Conservation (phyloP, 1,139 yeast species). For the Saccharomyces hybrid region DNA sequence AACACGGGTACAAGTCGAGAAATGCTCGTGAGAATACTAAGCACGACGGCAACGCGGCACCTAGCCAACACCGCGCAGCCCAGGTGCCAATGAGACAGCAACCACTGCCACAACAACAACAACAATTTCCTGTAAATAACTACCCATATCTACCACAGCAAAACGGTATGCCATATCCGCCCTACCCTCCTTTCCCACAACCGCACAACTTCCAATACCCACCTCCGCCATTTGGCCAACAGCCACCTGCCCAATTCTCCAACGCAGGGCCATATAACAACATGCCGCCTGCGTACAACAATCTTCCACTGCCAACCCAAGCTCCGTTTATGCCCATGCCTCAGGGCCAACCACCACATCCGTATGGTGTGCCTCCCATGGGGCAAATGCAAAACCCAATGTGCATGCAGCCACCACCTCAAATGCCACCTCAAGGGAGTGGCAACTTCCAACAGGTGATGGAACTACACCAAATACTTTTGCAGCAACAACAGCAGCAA, state of each 20-base stretch:
- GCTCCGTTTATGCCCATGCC: slow-evolving; percentile 2
- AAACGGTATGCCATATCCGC: slow-evolving; percentile 1
- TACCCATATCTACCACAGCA: slow-evolving; percentile 5
- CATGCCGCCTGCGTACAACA: background rate
- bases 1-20: slow-evolving; percentile 20
- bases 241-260: background rate
- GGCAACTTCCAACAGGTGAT: slow-evolving; percentile 20
- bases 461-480: slow-evolving; percentile 31
- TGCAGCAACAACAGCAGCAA: slow-evolving; percentile 28
- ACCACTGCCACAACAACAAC: slow-evolving; percentile 1
- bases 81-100: background rate
- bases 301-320: background rate
- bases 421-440: background rate
- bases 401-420: slow-evolving; percentile 9
- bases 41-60: background rate
- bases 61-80: background rate
- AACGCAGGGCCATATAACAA: background rate
- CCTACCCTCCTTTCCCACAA: background rate
- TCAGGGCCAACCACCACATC: background rate
- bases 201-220: background rate
- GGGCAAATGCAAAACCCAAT: slow-evolving; percentile 8
- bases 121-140: slow-evolving; percentile 2
- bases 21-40: slow-evolving; percentile 12
- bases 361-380: background rate
- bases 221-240: background rate